phyloP scores from a whole-genome alignment of 768 basidiomycete genomes.

The Hygrophoropsis aurantiaca region DNA sequence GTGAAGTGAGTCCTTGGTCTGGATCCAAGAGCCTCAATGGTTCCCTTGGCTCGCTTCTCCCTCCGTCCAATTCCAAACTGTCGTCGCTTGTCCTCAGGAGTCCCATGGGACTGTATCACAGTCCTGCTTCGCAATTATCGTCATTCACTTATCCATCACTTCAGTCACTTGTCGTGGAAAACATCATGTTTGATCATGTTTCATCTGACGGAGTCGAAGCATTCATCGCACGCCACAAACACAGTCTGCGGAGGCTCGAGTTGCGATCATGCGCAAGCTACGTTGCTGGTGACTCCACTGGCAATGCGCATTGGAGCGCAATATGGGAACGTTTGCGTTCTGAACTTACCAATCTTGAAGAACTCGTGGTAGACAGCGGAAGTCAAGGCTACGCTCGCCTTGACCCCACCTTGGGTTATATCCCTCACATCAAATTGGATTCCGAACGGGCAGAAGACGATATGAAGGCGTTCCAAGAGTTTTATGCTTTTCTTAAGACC shows the following conservation, averaged over 20 bases:
- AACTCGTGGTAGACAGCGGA: conserved; percentile 17
- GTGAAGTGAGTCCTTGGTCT: conserved; percentile 27
- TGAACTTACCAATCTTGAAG: conserved; percentile 21
- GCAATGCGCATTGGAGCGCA: conserved; percentile 23
- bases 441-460: conserved; percentile 12
- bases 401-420: conserved; percentile 19
- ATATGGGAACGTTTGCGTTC: conserved; percentile 23
- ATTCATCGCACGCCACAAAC: conserved; percentile 31
- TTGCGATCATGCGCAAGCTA: conserved; percentile 26
- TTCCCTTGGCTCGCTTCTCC: conserved; percentile 23
- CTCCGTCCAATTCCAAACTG: conserved; percentile 15
- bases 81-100: conserved; percentile 24
- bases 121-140: conserved; percentile 18
- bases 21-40: conserved; percentile 29
- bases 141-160: conserved; percentile 24
- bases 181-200: conserved; percentile 25
- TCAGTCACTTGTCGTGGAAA: conserved; percentile 26
- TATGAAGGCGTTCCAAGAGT: conserved; percentile 4
- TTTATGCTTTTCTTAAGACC: background rate
- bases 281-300: conserved; percentile 7
- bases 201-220: conserved; percentile 25
- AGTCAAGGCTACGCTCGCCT: conserved; percentile 23
- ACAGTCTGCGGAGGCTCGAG: conserved; percentile 20
- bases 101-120: conserved; percentile 29
- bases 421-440: conserved; percentile 13